Conservation (phyloP, 805 yeast genomes). For the Candida tibetensis region DNA sequence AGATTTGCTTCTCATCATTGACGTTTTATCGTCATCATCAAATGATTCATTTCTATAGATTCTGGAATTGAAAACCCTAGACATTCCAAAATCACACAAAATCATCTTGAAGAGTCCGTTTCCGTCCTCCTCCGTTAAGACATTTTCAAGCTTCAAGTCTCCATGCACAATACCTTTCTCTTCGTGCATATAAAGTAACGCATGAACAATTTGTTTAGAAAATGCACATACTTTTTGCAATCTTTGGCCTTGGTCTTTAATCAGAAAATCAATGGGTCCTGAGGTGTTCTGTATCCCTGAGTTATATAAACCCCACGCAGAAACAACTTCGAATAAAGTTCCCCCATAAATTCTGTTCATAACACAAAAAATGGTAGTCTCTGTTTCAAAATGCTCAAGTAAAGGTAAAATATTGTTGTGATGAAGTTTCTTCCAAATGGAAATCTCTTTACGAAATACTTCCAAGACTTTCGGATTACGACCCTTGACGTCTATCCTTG, state of each 20-base stretch:
- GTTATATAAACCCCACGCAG: conserved; percentile 56
- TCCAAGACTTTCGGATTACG: conserved; percentile 48
- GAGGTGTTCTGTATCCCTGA: conserved; percentile 22
- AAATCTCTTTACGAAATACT: conserved; percentile 67
- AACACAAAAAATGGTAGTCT: conserved; percentile 64
- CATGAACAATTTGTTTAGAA: conserved; percentile 54
- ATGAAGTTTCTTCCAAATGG: conserved; percentile 67
- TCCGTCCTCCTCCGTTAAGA: conserved; percentile 49
- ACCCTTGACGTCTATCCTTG: conserved; percentile 15
- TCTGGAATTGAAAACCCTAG: conserved; percentile 33
- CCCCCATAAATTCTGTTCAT: conserved; percentile 72
- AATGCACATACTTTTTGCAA: conserved; percentile 33
- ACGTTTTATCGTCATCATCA: conserved; percentile 14
- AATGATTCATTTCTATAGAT: conserved; percentile 22
- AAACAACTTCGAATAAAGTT: conserved; percentile 73
- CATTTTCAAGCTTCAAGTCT: conserved; percentile 79
- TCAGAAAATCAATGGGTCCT: conserved; percentile 28
- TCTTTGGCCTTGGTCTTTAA: conserved; percentile 29
- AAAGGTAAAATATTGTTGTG: conserved; percentile 68
- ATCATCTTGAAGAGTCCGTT: conserved; percentile 40
- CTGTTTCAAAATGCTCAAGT: conserved; percentile 58
- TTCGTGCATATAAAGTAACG: conserved; percentile 57
- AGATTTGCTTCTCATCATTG: conserved; percentile 32
- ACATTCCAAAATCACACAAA: conserved; percentile 91
- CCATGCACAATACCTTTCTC: conserved; percentile 68